Evolutionary conservation across 176 grass and related monocot species (phyloP), one percentile per base, ranked within the genome.

Genomic region (Oryza glaberrima): DNA sequence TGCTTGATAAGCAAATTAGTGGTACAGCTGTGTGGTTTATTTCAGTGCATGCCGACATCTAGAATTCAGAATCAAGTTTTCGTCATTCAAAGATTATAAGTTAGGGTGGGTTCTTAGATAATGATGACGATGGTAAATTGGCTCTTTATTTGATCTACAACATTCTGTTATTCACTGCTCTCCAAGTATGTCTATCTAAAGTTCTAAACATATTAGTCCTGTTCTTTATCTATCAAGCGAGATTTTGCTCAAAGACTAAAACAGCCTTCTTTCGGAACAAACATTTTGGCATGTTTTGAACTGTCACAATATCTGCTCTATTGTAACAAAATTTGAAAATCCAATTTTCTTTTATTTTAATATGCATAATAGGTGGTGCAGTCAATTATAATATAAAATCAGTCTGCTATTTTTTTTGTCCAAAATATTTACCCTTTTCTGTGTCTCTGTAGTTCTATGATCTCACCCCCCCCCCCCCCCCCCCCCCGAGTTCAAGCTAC

Each of bases 1-100:
- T 85, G 78, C 80, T 75, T 83, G 64, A 54, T 40, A 83, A 78
- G 63, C 75, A 75, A 83, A 87, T 87, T 87, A 79, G 80, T 86
- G 84, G 84, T 87, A 87, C 88, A 87, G 75, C 48, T 90, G 84
- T 90, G 70, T 90, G 88, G 88, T 82, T 87, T 83, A 87, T 87
- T 90, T 90, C 80, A 63, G n/a, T 80, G 36, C 63, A 80, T 65
- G 38, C 48, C 41, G 23, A 49, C 80, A 90, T 87, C 69, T 83
- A 83, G 80, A 90, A 87, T 68, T 83, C 75, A 87, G 75, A 83
- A 90, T 86, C 68, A 85, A 64, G 71, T 76, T 66, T 83, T 87
- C 75, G 74, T 73, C 69, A 60, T 79, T 54, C 23, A 47, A 83
- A 78, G 22, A 38, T 70, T 58, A 87, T 61, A 64, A 72, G 79